phyloP scores from a whole-genome alignment of 2,329 filamentous ascomycete genomes.

The Alternaria postmessia region DNA sequence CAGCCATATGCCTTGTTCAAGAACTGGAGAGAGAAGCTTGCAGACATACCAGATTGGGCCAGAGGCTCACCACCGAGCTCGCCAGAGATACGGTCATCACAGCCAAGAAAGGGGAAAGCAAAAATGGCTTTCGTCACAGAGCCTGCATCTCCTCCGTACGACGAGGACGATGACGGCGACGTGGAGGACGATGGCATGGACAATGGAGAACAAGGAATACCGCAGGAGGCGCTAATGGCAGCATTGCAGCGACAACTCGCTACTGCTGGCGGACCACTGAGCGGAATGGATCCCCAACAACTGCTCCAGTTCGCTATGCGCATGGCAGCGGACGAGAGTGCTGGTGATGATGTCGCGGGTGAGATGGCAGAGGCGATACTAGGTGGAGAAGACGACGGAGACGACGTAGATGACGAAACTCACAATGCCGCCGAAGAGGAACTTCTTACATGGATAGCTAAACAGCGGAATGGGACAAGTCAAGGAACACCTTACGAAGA shows the following conservation, averaged over 20 bases:
- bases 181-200: conserved; percentile 26
- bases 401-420: conserved; percentile 26
- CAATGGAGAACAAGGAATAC: conserved; percentile 36
- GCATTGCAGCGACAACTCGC: conserved; percentile 46
- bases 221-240: conserved; percentile 51
- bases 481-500: conserved; percentile 15
- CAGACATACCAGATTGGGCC: conserved; percentile 38
- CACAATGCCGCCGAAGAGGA: conserved; percentile 29
- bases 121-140: conserved; percentile 17
- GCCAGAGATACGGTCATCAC: conserved; percentile 15
- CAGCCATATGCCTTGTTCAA: conserved; percentile 53
- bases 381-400: conserved; percentile 43
- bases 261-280: conserved; percentile 45
- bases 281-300: conserved; percentile 52
- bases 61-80: conserved; percentile 28
- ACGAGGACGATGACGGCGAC: conserved; percentile 25
- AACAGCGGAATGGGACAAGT: conserved; percentile 31
- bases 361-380: conserved; percentile 55
- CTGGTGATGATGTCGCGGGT: conserved; percentile 53
- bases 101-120: conserved; percentile 19
- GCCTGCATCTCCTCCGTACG: conserved; percentile 25
- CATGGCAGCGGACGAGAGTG: conserved; percentile 54
- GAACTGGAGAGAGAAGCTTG: conserved; percentile 55
- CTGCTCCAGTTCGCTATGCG: conserved; percentile 55
- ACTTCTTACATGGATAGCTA: conserved; percentile 44